Conservation (phyloP, 352 stramenopile genomes). For the Pythium coloratum region DNA sequence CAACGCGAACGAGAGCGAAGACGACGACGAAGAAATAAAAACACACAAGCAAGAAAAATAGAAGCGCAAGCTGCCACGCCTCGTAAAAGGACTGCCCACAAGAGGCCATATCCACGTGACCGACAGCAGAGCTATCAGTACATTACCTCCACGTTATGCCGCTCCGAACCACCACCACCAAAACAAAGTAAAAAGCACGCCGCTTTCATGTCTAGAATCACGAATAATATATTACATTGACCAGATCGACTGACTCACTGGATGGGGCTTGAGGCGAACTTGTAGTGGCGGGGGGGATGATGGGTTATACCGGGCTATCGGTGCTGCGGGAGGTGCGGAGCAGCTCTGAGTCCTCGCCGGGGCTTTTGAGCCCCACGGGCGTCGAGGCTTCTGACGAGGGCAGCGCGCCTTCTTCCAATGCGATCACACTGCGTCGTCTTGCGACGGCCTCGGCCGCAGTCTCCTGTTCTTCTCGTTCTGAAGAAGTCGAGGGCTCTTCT, state of each 20-base stretch:
- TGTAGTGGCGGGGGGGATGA: not conserved
- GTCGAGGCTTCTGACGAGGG: not conserved
- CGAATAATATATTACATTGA: constrained; percentile 23
- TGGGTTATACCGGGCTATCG: not conserved
- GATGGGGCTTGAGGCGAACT: not conserved
- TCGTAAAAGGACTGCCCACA: no score
- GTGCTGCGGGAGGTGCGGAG: constrained; percentile 12
- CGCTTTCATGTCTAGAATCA: constrained; percentile 5
- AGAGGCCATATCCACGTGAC: no score
- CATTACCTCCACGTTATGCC: not conserved
- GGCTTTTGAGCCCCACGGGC: constrained; percentile 22
- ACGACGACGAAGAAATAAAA: not conserved
- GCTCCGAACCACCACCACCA: no score
- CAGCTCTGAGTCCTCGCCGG: constrained; percentile 16
- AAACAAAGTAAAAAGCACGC: not conserved
- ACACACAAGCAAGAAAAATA: not conserved
- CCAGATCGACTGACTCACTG: not conserved
- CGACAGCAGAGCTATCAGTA: not conserved
- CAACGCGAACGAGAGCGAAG: not conserved
- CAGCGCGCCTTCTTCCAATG: constrained; percentile 17
- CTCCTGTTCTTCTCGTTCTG: not conserved
- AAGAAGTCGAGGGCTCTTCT: not conserved
- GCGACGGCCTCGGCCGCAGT: constrained; percentile 12
- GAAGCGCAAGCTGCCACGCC: not conserved
- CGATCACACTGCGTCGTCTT: constrained; percentile 24